phyloP scores from a whole-genome alignment of 1,284 basidiomycete genomes.

The Moniliella sp. region DNA sequence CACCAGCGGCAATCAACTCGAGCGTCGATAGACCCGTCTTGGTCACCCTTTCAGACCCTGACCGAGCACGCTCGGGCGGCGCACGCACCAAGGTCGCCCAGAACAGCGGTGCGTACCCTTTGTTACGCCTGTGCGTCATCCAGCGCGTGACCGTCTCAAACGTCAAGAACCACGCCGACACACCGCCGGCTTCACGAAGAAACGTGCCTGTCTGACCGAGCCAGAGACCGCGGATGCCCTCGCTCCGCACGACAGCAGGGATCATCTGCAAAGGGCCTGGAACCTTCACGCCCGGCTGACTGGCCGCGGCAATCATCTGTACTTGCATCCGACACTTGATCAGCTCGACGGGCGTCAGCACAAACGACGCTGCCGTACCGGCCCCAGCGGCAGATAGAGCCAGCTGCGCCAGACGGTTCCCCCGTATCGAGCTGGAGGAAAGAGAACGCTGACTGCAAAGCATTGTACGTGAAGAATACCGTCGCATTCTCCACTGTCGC shows the following conservation, averaged over 20 bases:
- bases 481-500: constrained; percentile 76
- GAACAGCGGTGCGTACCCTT: too few species aligned
- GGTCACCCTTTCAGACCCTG: too few species aligned
- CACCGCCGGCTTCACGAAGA: constrained; percentile 66
- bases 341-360: constrained; percentile 73
- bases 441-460: constrained; percentile 43
- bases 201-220: constrained; percentile 58
- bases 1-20: constrained; percentile 67
- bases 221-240: constrained; percentile 62
- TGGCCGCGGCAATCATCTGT: constrained; percentile 44
- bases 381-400: constrained; percentile 57
- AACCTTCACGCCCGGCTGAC: background rate
- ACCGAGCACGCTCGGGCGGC: constrained; percentile 19
- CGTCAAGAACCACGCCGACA: constrained; percentile 63
- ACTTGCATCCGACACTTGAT: constrained; percentile 92
- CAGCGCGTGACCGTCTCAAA: constrained; percentile 42
- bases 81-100: background rate
- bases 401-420: constrained; percentile 37
- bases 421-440: background rate
- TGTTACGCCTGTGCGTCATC: too few species aligned
- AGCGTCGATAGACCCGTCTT: constrained; percentile 44
- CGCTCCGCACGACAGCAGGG: constrained; percentile 43
- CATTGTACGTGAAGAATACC: constrained; percentile 65
- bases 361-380: constrained; percentile 57
- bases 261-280: constrained; percentile 51